Conservation (phyloP, 805 yeast genomes). For the Yamadazyma akitaensis region DNA sequence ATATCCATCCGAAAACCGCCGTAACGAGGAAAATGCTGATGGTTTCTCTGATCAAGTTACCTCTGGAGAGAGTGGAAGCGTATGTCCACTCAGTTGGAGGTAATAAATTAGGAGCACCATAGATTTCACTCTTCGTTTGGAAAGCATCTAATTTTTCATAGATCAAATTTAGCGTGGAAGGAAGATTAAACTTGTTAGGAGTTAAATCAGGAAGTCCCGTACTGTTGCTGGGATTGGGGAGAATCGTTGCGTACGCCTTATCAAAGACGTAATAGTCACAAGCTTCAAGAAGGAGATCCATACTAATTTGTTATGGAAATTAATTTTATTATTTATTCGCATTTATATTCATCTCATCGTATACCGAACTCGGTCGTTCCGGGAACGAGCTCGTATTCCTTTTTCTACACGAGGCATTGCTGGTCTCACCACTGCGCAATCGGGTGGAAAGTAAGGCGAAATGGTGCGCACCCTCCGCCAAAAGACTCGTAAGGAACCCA, state of each 20-base stretch:
- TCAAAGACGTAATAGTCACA: constrained; percentile 75
- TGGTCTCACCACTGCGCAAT: background rate
- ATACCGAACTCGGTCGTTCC: constrained; percentile 7
- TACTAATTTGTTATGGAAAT: constrained; percentile 21
- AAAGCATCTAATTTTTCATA: constrained; percentile 14
- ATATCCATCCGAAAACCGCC: constrained; percentile 80
- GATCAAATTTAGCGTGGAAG: constrained; percentile 8
- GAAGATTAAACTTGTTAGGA: background rate
- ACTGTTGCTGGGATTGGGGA: constrained; percentile 29
- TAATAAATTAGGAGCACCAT: constrained; percentile 61
- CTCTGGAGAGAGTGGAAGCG: constrained; percentile 69
- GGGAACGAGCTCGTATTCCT: constrained; percentile 1
- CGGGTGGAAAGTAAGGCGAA: background rate
- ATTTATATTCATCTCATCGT: constrained; percentile 34
- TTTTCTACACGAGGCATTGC: no score
- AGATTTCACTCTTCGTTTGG: constrained; percentile 41
- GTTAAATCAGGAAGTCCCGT: background rate
- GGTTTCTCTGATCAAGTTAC: constrained; percentile 68
- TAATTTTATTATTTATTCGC: constrained; percentile 21
- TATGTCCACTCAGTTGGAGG: constrained; percentile 55
- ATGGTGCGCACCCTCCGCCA: no score
- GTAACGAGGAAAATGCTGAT: constrained; percentile 65
- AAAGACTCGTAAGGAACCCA: no score
- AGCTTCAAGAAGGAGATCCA: constrained; percentile 91
- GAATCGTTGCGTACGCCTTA: constrained; percentile 60